Evolutionary conservation across 768 basidiomycete species (phyloP), one percentile per base, ranked within the genome.

Genomic region (Porphyrellus cyaneotinctus): DNA sequence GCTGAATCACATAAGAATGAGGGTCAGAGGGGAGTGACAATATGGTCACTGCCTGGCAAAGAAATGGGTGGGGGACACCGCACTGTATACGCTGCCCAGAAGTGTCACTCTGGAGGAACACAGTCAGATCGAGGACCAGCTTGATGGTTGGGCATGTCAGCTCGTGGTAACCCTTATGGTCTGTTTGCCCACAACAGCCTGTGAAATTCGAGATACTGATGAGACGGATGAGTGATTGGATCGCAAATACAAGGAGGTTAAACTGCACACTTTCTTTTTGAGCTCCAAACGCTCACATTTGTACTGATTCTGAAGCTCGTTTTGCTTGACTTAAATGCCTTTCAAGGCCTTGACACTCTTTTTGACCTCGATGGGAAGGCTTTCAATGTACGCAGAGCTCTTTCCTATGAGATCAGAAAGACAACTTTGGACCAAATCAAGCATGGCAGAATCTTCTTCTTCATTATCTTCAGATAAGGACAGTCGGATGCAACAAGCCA

Each of bases 381-480:
- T 78, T 74, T 97, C 93, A 74, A 99, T 83, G 75, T 99, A 99
- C 14, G 94, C 94, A 14, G 91, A 94, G 66, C 91, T 91, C 70
- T 85, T 86, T 44, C 95, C 95, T 58, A 97, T 74, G 35, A 99
- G 84, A 61, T 78, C 78, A 32, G 84, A 83, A 55, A 99, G 87
- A 71, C 84, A 87, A 59, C 85, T 86, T 58, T 97, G 92, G 14
- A 98, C 92, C 70, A 98, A 79, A 47, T 83, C 85, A 39, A 92
- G 74, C 76, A 92, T 85, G 18, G 86, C 85, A 60, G 80, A 77
- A 70, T 80, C 87, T 51, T 81, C 85, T 20, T 77, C 78, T 60
- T 88, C 88, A 64, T 83, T 83, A 67, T 84, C 88, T 71, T 94
- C 91, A 36, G 83, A 74, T 72, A 92, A 91, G 91, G 47, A 91